A percentile compares a stretch with the other conserved stretches of the same genome.
These are phyloP conservation scores for Blastomyces gilchristii DNA, from an alignment of 2,329 filamentous ascomycete species.

Conservation along the genomic window DNA sequence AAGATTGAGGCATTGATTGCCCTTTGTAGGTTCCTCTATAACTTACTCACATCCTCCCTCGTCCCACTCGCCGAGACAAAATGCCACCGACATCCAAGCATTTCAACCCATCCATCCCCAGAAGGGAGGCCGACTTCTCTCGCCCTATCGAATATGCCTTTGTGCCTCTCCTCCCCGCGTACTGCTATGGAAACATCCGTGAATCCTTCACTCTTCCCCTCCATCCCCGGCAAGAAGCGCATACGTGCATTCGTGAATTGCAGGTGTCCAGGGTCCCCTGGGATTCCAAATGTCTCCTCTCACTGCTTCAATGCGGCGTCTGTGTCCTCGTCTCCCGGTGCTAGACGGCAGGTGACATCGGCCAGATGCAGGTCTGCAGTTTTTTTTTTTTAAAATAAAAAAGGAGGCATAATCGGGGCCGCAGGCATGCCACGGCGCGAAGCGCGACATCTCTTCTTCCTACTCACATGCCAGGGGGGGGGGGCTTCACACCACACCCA, in stretches of 20 bases:
- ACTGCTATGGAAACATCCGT: constrained; percentile 33
- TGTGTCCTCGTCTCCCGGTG: constrained; percentile 28
- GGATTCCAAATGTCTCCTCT: constrained; percentile 32
- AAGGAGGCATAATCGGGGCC: constrained; percentile 25
- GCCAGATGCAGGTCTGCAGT: constrained; percentile 28
- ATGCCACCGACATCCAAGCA: constrained; percentile 33
- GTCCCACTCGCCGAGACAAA: constrained; percentile 16
- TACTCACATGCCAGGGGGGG: no score
- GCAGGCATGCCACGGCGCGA: constrained; percentile 39
- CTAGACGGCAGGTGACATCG: constrained; percentile 29
- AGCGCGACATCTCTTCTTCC: no score
- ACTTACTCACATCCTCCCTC: constrained; percentile 2
- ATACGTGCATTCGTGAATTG: constrained; percentile 28
- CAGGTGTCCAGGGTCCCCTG: constrained; percentile 16
- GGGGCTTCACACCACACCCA: no score
- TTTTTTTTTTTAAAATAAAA: no score
- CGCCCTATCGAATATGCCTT: constrained; percentile 26
- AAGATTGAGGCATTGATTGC: not conserved
- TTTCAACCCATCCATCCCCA: constrained; percentile 26
- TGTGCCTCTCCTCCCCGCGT: constrained; percentile 23
- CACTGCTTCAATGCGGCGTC: constrained; percentile 32
- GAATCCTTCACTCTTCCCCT: constrained; percentile 29
- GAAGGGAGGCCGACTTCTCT: constrained; percentile 22
- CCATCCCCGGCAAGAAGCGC: constrained; percentile 27
- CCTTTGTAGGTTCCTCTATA: not conserved